Percentiles rank a stretch among this genome's conserved stretches.
Conservation (phyloP, 2,329 filamentous ascomycete species). For the Emydomyces testavorans region DNA sequence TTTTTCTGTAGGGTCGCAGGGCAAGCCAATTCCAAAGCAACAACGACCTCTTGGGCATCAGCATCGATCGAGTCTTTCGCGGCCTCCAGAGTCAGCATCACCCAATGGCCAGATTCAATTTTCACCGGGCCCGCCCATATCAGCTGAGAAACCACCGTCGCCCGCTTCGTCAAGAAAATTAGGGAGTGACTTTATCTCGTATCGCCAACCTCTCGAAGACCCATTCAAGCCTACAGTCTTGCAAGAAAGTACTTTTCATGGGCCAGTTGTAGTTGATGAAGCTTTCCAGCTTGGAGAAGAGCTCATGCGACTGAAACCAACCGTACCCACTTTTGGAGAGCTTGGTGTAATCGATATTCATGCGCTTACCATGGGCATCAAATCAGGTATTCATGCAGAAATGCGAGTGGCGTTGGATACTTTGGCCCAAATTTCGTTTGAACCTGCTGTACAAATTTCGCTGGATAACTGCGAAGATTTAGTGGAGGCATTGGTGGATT, state of each 20-base stretch:
- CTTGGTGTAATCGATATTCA: conserved; percentile 83
- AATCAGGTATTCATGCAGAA: conserved; percentile 80
- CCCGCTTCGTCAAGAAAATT: conserved; percentile 18
- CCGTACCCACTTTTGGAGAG: conserved; percentile 62
- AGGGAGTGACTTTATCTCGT: conserved; percentile 12
- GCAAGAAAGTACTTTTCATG: conserved; percentile 47
- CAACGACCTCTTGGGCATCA: conserved; percentile 16
- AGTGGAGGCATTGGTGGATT: conserved; percentile 77
- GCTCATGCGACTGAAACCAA: conserved; percentile 58
- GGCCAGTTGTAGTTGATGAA: conserved; percentile 59
- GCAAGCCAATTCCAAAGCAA: conserved; percentile 25
- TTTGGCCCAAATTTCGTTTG: conserved; percentile 58
- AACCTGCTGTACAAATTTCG: conserved; percentile 52
- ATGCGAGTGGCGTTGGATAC: conserved; percentile 83
- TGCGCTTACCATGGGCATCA: conserved; percentile 76
- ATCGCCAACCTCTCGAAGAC: conserved; percentile 23
- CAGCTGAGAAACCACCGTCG: conserved; percentile 15
- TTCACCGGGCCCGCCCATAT: conserved; percentile 12
- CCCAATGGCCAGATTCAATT: conserved; percentile 17
- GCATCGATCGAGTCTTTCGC: conserved; percentile 21
- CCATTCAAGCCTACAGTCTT: conserved; percentile 39
- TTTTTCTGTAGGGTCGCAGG: conserved; percentile 29
- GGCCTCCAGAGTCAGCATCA: conserved; percentile 21
- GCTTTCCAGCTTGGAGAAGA: conserved; percentile 54
- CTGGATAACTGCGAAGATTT: conserved; percentile 74